These are phyloP conservation scores for Phytophthora pisi DNA, from an alignment of 352 stramenopile species.

Conservation along the genomic window DNA sequence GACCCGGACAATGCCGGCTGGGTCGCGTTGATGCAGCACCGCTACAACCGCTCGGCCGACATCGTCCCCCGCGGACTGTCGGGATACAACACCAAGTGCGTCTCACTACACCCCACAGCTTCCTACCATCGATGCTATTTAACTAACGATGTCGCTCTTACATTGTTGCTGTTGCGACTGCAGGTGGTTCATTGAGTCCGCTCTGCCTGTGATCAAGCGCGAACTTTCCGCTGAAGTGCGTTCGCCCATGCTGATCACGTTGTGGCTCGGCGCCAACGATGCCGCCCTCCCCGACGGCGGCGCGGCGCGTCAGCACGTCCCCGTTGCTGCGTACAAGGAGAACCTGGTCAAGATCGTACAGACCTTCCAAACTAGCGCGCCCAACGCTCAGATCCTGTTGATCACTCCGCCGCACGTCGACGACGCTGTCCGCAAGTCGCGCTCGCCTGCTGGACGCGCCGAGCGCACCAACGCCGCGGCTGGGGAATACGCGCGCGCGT, in stretches of 20 bases:
- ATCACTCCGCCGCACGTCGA: constrained; percentile 67
- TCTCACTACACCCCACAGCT: background rate
- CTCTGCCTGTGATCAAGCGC: constrained; percentile 39
- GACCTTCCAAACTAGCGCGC: constrained; percentile 16
- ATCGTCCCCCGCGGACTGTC: constrained; percentile 53
- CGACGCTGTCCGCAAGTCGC: constrained; percentile 34
- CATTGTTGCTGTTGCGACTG: constrained; percentile 2
- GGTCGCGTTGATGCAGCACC: constrained; percentile 43
- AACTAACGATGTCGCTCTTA: no score
- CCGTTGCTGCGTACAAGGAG: constrained; percentile 45
- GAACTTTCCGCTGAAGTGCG: constrained; percentile 41
- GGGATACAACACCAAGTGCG: constrained; percentile 57
- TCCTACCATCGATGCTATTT: background rate
- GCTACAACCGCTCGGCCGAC: constrained; percentile 54
- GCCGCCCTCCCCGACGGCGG: constrained; percentile 39
- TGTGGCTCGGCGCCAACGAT: constrained; percentile 81
- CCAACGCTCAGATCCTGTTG: constrained; percentile 47
- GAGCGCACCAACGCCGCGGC: constrained; percentile 53
- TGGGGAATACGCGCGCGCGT: constrained; percentile 51
- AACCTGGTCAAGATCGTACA: constrained; percentile 50
- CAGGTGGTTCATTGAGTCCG: constrained; percentile 56
- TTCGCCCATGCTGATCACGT: constrained; percentile 51
- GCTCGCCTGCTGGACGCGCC: constrained; percentile 15
- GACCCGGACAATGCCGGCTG: constrained; percentile 42
- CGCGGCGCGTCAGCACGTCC: constrained; percentile 47